phyloP scores from a whole-genome alignment of 805 yeast genomes.

The Ogataea zsoltii region DNA sequence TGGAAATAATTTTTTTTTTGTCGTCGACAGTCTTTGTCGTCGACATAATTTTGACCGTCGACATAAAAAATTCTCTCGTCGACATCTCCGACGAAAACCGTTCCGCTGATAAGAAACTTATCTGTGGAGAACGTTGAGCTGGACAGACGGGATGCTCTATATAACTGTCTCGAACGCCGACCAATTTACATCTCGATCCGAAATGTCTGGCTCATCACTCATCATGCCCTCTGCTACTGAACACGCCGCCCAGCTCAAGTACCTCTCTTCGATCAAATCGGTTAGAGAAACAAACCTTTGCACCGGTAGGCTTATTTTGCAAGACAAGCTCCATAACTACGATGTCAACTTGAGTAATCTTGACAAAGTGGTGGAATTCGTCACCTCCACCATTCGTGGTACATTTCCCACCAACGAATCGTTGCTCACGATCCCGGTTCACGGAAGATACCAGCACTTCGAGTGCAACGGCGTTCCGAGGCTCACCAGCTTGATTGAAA shows the following conservation, averaged over 20 bases:
- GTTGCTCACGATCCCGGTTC: slow-evolving; percentile 55
- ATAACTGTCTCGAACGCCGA: background rate
- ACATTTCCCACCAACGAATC: slow-evolving; percentile 44
- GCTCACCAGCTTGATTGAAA: slow-evolving; percentile 41
- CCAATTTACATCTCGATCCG: no score
- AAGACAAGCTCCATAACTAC: slow-evolving; percentile 42
- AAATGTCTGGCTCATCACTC: background rate
- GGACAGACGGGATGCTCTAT: background rate
- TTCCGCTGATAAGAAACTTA: slow-evolving; percentile 6
- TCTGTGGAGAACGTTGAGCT: background rate
- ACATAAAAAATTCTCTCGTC: background rate
- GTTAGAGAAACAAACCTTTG: slow-evolving; percentile 53
- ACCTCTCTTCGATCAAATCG: slow-evolving; percentile 51
- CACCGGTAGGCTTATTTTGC: slow-evolving; percentile 42
- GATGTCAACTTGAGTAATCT: slow-evolving; percentile 46
- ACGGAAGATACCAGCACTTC: slow-evolving; percentile 69
- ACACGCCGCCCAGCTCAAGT: slow-evolving; percentile 22
- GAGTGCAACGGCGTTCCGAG: slow-evolving; percentile 51
- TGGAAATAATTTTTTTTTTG: background rate
- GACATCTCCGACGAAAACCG: slow-evolving; percentile 23
- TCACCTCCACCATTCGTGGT: slow-evolving; percentile 43
- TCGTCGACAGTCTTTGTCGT: no score
- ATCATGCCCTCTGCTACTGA: slow-evolving; percentile 11
- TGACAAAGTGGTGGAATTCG: slow-evolving; percentile 45
- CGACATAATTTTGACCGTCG: background rate